These are phyloP conservation scores for Suillus placidus DNA, from an alignment of 768 basidiomycete genomes.

Conservation along the genomic window DNA sequence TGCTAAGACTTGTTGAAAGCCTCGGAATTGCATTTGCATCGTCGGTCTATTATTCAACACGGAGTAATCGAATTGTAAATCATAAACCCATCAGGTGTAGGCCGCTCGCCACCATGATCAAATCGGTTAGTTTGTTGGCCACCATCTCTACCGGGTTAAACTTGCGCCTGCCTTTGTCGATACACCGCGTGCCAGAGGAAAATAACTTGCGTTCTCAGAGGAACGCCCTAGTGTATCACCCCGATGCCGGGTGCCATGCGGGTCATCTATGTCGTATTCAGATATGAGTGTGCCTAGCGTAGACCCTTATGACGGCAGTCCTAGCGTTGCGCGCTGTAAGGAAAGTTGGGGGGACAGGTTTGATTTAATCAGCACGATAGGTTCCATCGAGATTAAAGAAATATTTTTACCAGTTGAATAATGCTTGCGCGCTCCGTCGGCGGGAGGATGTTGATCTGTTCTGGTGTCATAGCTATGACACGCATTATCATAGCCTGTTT, in stretches of 20 bases:
- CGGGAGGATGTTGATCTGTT: constrained; percentile 78
- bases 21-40: not conserved
- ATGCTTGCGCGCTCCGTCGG: constrained; percentile 75
- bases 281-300: not conserved
- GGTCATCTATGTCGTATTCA: not conserved
- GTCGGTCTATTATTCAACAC: not conserved
- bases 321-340: constrained; percentile 34
- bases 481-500: constrained; percentile 72
- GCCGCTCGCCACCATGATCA: not conserved
- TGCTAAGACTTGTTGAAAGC: not conserved
- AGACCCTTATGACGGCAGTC: constrained; percentile 30
- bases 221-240: not conserved
- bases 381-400: constrained; percentile 13
- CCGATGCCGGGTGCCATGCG: not conserved
- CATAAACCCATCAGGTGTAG: not conserved
- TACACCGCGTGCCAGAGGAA: not conserved
- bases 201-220: constrained; percentile 1
- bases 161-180: not conserved
- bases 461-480: constrained; percentile 80
- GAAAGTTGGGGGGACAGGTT: constrained; percentile 19
- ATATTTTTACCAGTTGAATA: constrained; percentile 71
- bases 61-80: not conserved
- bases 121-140: not conserved
- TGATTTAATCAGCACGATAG: constrained; percentile 30
- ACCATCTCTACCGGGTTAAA: not conserved